Evolutionary conservation across 305 asterid species (phyloP), one percentile per base, ranked within the genome.

Genomic region (Ilex paraguariensis): DNA sequence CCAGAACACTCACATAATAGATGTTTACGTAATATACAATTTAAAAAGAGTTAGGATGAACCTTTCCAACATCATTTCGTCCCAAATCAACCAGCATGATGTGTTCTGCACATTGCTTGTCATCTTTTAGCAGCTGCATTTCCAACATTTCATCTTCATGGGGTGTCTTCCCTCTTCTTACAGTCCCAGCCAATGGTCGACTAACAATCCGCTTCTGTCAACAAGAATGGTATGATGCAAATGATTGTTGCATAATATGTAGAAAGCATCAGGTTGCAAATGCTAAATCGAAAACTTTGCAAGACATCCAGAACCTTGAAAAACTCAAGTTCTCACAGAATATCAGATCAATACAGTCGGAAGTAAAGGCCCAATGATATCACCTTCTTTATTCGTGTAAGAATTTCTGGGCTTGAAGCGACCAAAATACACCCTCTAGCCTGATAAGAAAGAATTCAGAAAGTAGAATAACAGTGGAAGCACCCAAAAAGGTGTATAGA

Each of bases 341-440:
- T 39, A 55, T 44, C 51, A 68, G 21, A 66, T 55, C 16, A 56
- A 30, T 53, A 11, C 39, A 31, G 16, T 30, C 64, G 28, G 56
- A 65, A 45, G 50, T 66, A 31, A 66, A 14, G 32, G 57, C 61
- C 45, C 46, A 52, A 54, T 16, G 66, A 46, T 33, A 61, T 68
- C 69, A 88, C 98, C 86, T 84, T 92, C 70, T 77, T 92, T 13
- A 84, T 82, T 56, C 90, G 77, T 10, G 87, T 79, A 52, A 92
- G 87, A 69, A 87, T 90, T 76, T 89, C 98, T 28, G 95, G 95
- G 77, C 98, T 92, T 49, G 98, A 87, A 69, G 98, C 88, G 66
- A 87, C 98, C 75, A 85, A 60, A 70, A 85, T 82, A 67, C 95
- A 85, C 50, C 97, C 97, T 66, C 95, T 83, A 61, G 85, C 91